Evolutionary conservation across 441 rosid species (phyloP).

Genomic region (Codiaeum variegatum): DNA sequence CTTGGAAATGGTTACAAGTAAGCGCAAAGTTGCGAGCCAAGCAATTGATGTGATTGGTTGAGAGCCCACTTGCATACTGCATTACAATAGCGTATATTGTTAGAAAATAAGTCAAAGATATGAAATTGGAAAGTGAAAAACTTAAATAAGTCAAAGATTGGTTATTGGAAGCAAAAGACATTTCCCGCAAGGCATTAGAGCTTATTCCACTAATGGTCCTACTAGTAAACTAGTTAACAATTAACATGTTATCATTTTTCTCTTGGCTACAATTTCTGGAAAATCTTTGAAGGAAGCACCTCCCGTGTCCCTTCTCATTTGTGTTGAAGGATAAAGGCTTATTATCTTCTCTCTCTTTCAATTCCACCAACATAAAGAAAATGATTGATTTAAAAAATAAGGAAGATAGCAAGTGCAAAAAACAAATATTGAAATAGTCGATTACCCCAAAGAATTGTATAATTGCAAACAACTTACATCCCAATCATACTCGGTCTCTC

Average conservation of each 20-base stretch:
- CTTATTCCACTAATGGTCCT: neutral
- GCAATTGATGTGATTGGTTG: slow-evolving; percentile 90
- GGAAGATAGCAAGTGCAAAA: neutral
- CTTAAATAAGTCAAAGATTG: neutral
- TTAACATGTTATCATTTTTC: neutral
- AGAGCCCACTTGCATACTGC: slow-evolving; percentile 92
- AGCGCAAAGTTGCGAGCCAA: slow-evolving; percentile 83
- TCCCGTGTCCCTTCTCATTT: neutral
- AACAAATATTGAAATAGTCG: neutral
- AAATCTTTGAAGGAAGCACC: neutral
- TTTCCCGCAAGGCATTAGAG: neutral
- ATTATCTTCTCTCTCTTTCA: neutral
- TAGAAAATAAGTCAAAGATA: neutral
- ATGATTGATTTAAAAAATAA: neutral
- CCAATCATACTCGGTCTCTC: slow-evolving; percentile 98
- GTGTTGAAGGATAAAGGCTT: neutral
- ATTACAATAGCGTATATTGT: slow-evolving; percentile 13
- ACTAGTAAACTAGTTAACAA: neutral
- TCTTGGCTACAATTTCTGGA: neutral
- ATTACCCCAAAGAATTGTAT: slow-evolving; percentile 3
- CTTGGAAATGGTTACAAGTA: slow-evolving; percentile 83
- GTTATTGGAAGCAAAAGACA: neutral
- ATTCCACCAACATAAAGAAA: neutral
- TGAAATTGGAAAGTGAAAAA: neutral
- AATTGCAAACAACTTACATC: slow-evolving; percentile 54